Evolutionary conservation across 2,329 filamentous ascomycete species (phyloP), one percentile per base, ranked within the genome.

Genomic region (Sarocladium brachiariae): DNA sequence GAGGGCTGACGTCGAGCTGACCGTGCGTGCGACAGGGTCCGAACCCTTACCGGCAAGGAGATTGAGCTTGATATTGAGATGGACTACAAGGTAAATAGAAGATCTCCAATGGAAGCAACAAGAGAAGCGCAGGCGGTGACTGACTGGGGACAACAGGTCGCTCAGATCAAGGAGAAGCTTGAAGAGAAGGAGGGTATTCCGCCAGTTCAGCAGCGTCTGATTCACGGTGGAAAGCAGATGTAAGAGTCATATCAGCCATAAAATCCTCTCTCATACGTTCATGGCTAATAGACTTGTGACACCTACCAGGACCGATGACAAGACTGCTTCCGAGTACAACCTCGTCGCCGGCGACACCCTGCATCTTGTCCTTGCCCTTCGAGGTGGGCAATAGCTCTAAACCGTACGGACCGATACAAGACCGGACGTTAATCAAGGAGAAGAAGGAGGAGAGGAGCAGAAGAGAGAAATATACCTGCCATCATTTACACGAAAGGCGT

Each of bases 161-260:
- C 87, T 35, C 84, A 91, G 68, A 97, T 99, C 78, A 99, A 99
- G 78, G 93, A 97, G 73, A 91, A 92, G 63, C 93, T 99, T 51
- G 93, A 99, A 71, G 93, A 99, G 76, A 97, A 97, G 73, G 93
- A 97, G 67, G 93, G 93, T 52, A 99, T 99, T 61, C 92, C 93
- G 38, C 93, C 93, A 1, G 90, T 93, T 16, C 93, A 99, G 72
- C 93, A 99, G 72, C 85, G 93, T 53, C 75, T 99, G 58, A 99
- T 99, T 63, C 96, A 86, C 65, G 90, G 92, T 50, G 93, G 93
- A 63, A 99, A 99, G 76, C 93, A 99, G 69, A 96, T 99, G 93
- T 96, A 73, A 55, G 76, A n/a, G n/a, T n/a, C n/a, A n/a, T n/a
- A n/a, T n/a, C n/a, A n/a, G n/a, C n/a, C n/a, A n/a, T n/a, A n/a